phyloP scores from a whole-genome alignment of 2,329 filamentous ascomycete genomes.

The Monilinia fructicola region DNA sequence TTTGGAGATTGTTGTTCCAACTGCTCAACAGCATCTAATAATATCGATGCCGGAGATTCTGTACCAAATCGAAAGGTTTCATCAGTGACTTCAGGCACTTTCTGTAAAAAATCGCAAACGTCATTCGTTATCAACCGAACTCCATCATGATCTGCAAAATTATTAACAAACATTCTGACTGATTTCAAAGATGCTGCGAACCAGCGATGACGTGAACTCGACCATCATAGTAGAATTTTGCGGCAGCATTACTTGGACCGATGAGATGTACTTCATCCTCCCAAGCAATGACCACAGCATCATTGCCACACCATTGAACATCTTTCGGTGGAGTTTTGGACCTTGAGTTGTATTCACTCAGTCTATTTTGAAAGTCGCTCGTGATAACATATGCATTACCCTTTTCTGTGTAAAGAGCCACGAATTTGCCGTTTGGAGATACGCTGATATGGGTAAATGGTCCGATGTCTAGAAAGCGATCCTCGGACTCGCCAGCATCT shows the following conservation, averaged over 20 bases:
- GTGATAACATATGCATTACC: constrained; percentile 91
- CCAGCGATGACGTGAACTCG: constrained; percentile 87
- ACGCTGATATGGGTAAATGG: constrained; percentile 89
- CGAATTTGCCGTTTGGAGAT: constrained; percentile 85
- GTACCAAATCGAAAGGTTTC: constrained; percentile 89
- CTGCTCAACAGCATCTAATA: constrained; percentile 88
- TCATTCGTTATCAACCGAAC: constrained; percentile 87
- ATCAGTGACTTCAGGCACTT: constrained; percentile 81
- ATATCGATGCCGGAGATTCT: constrained; percentile 84
- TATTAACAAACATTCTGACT: constrained; percentile 3
- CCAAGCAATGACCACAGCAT: constrained; percentile 91
- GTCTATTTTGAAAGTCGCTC: constrained; percentile 87
- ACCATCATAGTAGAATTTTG: constrained; percentile 83
- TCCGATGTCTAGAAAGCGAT: constrained; percentile 85
- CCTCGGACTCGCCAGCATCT: constrained; percentile 86
- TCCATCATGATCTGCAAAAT: constrained; percentile 68
- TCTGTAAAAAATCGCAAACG: constrained; percentile 96
- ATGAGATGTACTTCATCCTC: constrained; percentile 96
- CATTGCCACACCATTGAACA: constrained; percentile 94
- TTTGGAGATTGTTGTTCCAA: constrained; percentile 93
- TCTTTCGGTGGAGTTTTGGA: constrained; percentile 83
- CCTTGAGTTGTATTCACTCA: constrained; percentile 88
- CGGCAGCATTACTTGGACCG: constrained; percentile 75
- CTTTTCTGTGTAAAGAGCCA: constrained; percentile 81
- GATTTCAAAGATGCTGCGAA: constrained; percentile 42